Conservation (phyloP, 2,329 filamentous ascomycete species). For the Calonectria ilicicola region DNA sequence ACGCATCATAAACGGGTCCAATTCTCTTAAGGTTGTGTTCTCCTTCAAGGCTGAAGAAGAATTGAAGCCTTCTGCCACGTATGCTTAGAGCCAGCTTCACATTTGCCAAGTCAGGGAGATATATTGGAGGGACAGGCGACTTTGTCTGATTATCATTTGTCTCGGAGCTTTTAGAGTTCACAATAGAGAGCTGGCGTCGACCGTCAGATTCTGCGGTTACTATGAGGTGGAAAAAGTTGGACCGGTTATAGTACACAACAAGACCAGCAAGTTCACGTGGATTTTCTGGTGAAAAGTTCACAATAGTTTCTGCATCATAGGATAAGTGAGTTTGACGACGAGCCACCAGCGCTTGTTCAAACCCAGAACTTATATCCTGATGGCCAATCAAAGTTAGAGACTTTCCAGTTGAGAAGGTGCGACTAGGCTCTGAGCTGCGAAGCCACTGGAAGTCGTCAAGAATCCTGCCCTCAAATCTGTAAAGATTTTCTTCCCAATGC, state of each 20-base stretch:
- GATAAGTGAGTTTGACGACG: slow-evolving; percentile 70
- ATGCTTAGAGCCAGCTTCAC: slow-evolving; percentile 64
- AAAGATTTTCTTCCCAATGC: slow-evolving; percentile 64
- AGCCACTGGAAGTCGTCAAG: slow-evolving; percentile 69
- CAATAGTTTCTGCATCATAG: slow-evolving; percentile 68
- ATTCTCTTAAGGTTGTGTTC: slow-evolving; percentile 58
- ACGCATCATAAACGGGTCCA: slow-evolving; percentile 68
- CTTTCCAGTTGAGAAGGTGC: slow-evolving; percentile 58
- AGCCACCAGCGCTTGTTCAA: slow-evolving; percentile 68
- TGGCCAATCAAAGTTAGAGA: slow-evolving; percentile 62
- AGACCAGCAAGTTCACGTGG: slow-evolving; percentile 72
- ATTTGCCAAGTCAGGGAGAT: slow-evolving; percentile 66
- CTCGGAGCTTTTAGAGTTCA: slow-evolving; percentile 68
- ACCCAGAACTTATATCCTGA: slow-evolving; percentile 68
- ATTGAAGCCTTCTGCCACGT: slow-evolving; percentile 65
- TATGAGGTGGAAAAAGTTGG: slow-evolving; percentile 73
- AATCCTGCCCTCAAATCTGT: slow-evolving; percentile 59
- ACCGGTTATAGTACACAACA: slow-evolving; percentile 72
- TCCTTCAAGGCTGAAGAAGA: slow-evolving; percentile 65
- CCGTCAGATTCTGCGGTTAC: slow-evolving; percentile 68
- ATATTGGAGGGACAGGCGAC: slow-evolving; percentile 57
- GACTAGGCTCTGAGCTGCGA: slow-evolving; percentile 65
- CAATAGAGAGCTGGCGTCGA: slow-evolving; percentile 67
- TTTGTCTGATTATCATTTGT: slow-evolving; percentile 61
- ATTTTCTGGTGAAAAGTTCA: slow-evolving; percentile 66